Evolutionary conservation across 768 basidiomycete species (phyloP).

Genomic region (Dentipellis fragilis): DNA sequence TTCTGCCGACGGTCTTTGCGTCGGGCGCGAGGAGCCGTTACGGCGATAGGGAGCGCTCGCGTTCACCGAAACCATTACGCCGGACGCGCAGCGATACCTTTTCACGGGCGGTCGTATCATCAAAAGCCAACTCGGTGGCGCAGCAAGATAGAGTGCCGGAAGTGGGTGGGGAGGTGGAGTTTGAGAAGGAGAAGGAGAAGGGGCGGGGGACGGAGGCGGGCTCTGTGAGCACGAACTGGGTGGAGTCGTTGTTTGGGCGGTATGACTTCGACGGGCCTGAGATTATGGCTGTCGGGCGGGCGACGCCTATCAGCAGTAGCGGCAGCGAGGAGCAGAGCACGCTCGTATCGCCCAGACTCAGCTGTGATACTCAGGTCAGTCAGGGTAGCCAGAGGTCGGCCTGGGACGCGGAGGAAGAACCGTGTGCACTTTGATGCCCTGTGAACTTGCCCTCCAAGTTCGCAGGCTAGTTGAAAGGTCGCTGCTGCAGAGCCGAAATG

Average conservation of each 20-base stretch:
- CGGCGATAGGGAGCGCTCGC: neutral
- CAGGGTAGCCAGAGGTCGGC: too few relatives aligned
- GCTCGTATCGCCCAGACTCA: neutral
- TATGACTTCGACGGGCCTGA: neutral
- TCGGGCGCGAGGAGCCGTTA: neutral
- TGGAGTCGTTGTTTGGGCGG: neutral
- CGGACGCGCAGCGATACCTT: neutral
- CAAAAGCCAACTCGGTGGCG: neutral
- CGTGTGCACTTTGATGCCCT: too few relatives aligned
- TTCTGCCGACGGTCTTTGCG: neutral
- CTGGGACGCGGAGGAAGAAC: too few relatives aligned
- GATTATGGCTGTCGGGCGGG: neutral
- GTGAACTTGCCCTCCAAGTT: too few relatives aligned
- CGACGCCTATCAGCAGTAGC: neutral
- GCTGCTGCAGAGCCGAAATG: too few relatives aligned
- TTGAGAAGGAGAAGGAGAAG: neutral
- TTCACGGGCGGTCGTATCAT: neutral
- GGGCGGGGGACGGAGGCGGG: neutral
- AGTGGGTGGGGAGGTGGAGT: neutral
- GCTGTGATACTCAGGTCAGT: too few relatives aligned
- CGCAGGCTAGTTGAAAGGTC: too few relatives aligned
- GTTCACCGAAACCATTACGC: neutral
- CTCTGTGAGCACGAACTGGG: neutral
- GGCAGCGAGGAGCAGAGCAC: neutral
- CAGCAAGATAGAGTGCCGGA: neutral